phyloP scores from a whole-genome alignment of 345 rosid genomes.

The Rhizophora apiculata region DNA sequence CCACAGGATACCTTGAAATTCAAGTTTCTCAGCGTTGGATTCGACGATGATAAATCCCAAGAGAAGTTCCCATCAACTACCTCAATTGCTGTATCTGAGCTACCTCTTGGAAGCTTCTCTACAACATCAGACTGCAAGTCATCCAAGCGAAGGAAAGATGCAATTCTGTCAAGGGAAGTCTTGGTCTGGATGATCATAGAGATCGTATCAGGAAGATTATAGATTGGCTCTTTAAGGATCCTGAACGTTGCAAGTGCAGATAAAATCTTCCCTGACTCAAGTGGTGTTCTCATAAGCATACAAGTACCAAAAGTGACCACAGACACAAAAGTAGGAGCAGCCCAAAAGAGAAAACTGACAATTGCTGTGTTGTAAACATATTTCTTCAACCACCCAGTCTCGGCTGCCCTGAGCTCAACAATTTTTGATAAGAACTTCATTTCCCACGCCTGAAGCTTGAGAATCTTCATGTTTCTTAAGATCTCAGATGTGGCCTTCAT shows the following conservation, averaged over 20 bases:
- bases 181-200: conserved; percentile 34
- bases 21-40: conserved; percentile 23
- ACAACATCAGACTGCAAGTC: conserved; percentile 28
- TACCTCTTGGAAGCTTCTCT: conserved; percentile 23
- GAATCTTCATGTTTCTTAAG: conserved; percentile 33
- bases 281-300: conserved; percentile 24
- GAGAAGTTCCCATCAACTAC: conserved; percentile 32
- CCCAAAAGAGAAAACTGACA: conserved; percentile 20
- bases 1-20: conserved; percentile 29
- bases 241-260: conserved; percentile 37
- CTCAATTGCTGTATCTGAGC: conserved; percentile 25
- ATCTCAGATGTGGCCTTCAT: conserved; percentile 36
- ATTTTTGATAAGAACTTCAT: conserved; percentile 36
- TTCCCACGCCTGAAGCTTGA: conserved; percentile 44
- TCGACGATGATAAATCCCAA: conserved; percentile 30
- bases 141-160: conserved; percentile 30
- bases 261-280: conserved; percentile 34
- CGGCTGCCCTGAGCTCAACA: conserved; percentile 24
- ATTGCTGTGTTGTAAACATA: conserved; percentile 20
- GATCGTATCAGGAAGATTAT: conserved; percentile 28
- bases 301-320: conserved; percentile 35
- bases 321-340: conserved; percentile 26
- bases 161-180: conserved; percentile 34
- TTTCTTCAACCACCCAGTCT: conserved; percentile 33
- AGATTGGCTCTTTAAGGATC: conserved; percentile 31